phyloP scores from a whole-genome alignment of 2,329 filamentous ascomycete genomes.

The Sporothrix protearum region DNA sequence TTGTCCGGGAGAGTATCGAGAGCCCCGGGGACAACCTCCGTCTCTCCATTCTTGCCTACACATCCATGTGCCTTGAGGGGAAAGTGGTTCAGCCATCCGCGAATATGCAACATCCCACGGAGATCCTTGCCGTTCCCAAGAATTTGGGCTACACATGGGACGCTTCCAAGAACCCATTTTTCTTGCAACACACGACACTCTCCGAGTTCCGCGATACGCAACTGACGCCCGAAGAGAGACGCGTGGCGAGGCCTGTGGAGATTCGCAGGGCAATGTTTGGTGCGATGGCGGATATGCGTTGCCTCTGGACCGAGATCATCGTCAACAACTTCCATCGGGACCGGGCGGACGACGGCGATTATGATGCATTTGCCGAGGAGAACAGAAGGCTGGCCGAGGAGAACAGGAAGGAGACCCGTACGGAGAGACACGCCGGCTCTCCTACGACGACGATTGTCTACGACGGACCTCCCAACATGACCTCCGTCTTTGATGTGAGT shows the following conservation, averaged over 20 bases:
- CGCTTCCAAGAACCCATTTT: background rate
- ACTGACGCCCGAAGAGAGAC: conserved; percentile 13
- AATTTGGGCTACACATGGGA: background rate
- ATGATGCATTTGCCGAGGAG: background rate
- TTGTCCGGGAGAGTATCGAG: background rate
- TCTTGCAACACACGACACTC: background rate
- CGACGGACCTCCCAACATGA: background rate
- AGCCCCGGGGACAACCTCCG: background rate
- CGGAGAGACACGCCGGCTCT: too few species aligned
- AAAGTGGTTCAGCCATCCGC: background rate
- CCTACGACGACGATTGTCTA: background rate
- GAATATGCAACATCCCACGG: background rate
- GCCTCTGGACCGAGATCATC: conserved; percentile 11
- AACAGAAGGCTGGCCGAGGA: background rate
- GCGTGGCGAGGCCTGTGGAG: conserved; percentile 20
- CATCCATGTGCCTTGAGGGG: background rate
- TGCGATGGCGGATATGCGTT: background rate
- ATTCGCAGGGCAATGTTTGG: background rate
- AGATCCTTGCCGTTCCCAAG: background rate
- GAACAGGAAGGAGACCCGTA: background rate
- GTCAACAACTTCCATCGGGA: background rate
- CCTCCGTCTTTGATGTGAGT: background rate
- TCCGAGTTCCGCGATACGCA: conserved; percentile 16
- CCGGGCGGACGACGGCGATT: background rate
- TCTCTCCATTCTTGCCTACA: background rate